These are phyloP conservation scores for Cordyceps cateniannulata DNA, from an alignment of 2,329 filamentous ascomycete genomes.

Conservation along the genomic window DNA sequence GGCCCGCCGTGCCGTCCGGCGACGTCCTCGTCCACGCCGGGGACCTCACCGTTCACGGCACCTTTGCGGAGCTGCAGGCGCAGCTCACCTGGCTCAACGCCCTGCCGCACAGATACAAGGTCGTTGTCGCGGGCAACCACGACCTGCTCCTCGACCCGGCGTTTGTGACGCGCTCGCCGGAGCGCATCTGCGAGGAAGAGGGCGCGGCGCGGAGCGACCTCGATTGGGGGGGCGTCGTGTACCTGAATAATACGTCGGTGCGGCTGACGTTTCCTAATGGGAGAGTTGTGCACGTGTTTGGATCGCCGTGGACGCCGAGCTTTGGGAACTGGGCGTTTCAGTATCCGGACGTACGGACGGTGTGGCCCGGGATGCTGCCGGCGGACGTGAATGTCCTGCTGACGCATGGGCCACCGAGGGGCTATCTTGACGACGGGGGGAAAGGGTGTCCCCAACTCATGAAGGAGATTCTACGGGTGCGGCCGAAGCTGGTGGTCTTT, in stretches of 20 bases:
- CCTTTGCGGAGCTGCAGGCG: slow-evolving; percentile 32
- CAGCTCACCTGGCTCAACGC: slow-evolving; percentile 33
- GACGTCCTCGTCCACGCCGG: slow-evolving; percentile 43
- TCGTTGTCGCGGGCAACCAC: slow-evolving; percentile 42
- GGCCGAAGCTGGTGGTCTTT: slow-evolving; percentile 30
- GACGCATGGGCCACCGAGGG: slow-evolving; percentile 30
- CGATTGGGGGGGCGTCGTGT: slow-evolving; percentile 27
- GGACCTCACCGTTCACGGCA: slow-evolving; percentile 37
- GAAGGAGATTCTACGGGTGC: slow-evolving; percentile 24
- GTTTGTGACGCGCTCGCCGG: slow-evolving; percentile 5
- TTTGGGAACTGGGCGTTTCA: slow-evolving; percentile 36
- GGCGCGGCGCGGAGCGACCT: slow-evolving; percentile 14
- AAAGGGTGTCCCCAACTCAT: slow-evolving; percentile 26
- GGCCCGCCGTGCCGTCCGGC: slow-evolving; percentile 31
- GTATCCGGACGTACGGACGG: slow-evolving; percentile 23
- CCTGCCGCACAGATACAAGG: slow-evolving; percentile 35
- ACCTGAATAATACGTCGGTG: slow-evolving; percentile 24
- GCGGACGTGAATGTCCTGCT: slow-evolving; percentile 28
- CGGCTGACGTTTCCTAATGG: slow-evolving; percentile 22
- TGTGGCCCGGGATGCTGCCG: slow-evolving; percentile 20
- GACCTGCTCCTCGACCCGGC: slow-evolving; percentile 28
- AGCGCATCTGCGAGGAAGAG: slow-evolving; percentile 12
- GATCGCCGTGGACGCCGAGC: slow-evolving; percentile 26
- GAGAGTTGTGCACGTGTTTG: slow-evolving; percentile 26
- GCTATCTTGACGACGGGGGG: slow-evolving; percentile 27